Evolutionary conservation across 2,329 filamentous ascomycete species (phyloP).

Genomic region (Calonectria crousiana): DNA sequence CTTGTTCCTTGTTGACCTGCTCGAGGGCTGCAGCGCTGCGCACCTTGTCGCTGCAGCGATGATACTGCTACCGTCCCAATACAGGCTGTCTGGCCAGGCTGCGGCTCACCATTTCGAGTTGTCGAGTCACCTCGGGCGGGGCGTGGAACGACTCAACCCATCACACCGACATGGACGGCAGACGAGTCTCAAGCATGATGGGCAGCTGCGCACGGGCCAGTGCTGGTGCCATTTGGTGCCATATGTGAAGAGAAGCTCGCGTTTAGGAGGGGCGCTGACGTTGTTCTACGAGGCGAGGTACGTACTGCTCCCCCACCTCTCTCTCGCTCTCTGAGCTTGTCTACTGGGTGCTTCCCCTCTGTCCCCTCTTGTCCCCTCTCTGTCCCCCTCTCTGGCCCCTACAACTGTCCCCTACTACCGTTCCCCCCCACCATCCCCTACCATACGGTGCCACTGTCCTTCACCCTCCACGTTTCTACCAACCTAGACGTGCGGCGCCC

Average conservation of each 20-base stretch:
- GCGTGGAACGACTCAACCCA: slow-evolving; percentile 28
- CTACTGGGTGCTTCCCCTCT: not conserved
- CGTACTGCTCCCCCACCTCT: slow-evolving; percentile 24
- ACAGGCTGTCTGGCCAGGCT: not conserved
- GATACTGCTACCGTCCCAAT: slow-evolving; percentile 16
- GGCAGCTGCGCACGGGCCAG: slow-evolving; percentile 39
- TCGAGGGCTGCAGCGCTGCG: slow-evolving; percentile 24
- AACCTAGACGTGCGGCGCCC: slow-evolving; percentile 1
- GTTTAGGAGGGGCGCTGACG: slow-evolving; percentile 36
- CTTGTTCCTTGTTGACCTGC: slow-evolving; percentile 13
- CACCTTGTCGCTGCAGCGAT: slow-evolving; percentile 13
- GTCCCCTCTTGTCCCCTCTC: not conserved
- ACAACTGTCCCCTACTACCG: not conserved
- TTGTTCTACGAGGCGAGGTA: slow-evolving; percentile 33
- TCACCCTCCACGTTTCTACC: slow-evolving; percentile 9
- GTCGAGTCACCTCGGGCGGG: slow-evolving; percentile 40
- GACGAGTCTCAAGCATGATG: slow-evolving; percentile 18
- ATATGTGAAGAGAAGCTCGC: slow-evolving; percentile 30
- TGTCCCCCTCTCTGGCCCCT: not conserved
- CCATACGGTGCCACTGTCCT: not conserved
- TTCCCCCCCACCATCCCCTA: not conserved
- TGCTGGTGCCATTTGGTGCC: not conserved
- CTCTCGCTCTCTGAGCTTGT: not conserved
- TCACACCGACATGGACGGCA: slow-evolving; percentile 22
- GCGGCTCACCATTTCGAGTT: slow-evolving; percentile 31